Base-by-base conservation (phyloP, 768 basidiomycete species). In the Crassisporium funariophilum region DNA sequence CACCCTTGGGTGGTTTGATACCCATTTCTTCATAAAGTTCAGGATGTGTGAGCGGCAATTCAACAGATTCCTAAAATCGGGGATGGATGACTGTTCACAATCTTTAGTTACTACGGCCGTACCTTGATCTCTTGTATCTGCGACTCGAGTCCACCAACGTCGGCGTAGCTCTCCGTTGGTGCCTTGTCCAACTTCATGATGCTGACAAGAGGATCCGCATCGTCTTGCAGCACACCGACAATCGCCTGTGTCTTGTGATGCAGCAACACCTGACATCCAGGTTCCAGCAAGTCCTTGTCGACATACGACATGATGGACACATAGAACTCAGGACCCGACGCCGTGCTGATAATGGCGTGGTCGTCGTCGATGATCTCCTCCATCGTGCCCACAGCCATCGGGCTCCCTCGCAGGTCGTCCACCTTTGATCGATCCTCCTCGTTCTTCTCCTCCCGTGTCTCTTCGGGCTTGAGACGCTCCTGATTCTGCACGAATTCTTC, bases 1-100 rank as follows among this genome's bases (percentile, higher is more conserved):
- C 95, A 72, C 97, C 97, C 67, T 98, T 98, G 16, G 97, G 97
- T n/a, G 95, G 97, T 59, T 89, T 89, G 69, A 99, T 98, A 46
- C 97, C 97, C 97, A 99, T 98, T 75, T 98, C 95, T 69, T 98
- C 95, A 70, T 98, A 99, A 29, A 98, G 72, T 63, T 99, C 97
- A 3, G 97, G 97, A 64, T 98, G 97, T 7, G 95, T 98, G 17
- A 99, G 75, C 0, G 97, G 97, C 23, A 98, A 79, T 69, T 98
- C 97, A 36, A 98, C 95, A 11, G 97, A 91, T 86, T 99, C 97
- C 90, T 94, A 34, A 23, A 22, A 7, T n/a, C 33, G 35, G 34
- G 29, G 44, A 13, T 50, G 4, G 52, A 31, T 50, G 25, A 13
- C 35, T 24, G 35, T 20, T 1, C 16, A 35, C 23, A 16, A 8